Conservation (phyloP, 352 stramenopile species). For the Phytophthora aleatoria region DNA sequence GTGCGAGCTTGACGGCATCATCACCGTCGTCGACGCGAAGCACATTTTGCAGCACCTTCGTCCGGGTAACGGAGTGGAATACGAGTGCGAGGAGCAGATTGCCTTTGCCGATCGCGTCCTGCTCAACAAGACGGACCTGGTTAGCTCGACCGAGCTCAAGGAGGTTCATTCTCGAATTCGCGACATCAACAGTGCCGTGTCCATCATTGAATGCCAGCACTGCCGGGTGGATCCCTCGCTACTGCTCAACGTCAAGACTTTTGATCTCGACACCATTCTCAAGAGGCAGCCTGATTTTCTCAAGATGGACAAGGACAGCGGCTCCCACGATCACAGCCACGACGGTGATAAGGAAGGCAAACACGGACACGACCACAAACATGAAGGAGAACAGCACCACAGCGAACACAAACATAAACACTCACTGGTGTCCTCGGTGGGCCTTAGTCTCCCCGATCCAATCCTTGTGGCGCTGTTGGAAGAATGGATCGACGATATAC, state of each 20-base stretch:
- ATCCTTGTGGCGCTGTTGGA: slow-evolving; percentile 94
- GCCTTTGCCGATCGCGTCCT: slow-evolving; percentile 96
- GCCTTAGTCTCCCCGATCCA: slow-evolving; percentile 39
- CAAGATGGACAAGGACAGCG: slow-evolving; percentile 26
- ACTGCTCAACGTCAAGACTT: slow-evolving; percentile 55
- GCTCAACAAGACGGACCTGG: slow-evolving; percentile 97
- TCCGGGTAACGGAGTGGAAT: slow-evolving; percentile 49
- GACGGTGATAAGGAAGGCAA: slow-evolving; percentile 1
- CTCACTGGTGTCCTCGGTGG: slow-evolving; percentile 52
- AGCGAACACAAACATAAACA: slow-evolving; percentile 42
- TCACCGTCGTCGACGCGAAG: slow-evolving; percentile 96
- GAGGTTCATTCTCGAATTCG: slow-evolving; percentile 38
- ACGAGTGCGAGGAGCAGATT: slow-evolving; percentile 95
- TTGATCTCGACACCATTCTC: slow-evolving; percentile 54
- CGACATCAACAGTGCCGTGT: slow-evolving; percentile 59
- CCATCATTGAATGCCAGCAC: slow-evolving; percentile 54
- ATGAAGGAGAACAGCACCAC: slow-evolving; percentile 20
- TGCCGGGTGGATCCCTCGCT: slow-evolving; percentile 45
- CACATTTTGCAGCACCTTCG: slow-evolving; percentile 87
- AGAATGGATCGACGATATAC: slow-evolving; percentile 95
- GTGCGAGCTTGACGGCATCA: slow-evolving; percentile 92
- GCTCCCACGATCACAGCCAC: slow-evolving; percentile 15
- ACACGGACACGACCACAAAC: slow-evolving; percentile 7
- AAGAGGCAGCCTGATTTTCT: slow-evolving; percentile 61
- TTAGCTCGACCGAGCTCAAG: slow-evolving; percentile 75